Evolutionary conservation across 805 yeast species (phyloP).

Genomic region (Myxozyma neglecta): DNA sequence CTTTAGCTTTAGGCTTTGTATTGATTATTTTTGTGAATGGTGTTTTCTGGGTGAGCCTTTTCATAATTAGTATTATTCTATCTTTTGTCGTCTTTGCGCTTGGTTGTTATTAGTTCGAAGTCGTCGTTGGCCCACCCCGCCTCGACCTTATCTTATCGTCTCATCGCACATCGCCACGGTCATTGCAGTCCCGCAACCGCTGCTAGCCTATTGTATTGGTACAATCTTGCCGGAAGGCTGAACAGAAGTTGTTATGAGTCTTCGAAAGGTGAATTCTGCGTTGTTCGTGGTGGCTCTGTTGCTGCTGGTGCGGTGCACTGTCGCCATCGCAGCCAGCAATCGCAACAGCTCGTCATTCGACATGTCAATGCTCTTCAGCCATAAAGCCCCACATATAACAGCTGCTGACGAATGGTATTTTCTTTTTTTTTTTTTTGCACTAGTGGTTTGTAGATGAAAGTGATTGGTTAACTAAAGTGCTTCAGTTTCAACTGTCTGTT

Average conservation of each 20-base stretch:
- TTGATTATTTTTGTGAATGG: background rate
- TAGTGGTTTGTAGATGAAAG: background rate
- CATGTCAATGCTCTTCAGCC: background rate
- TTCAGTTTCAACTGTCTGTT: slow-evolving; percentile 84
- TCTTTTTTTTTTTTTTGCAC: background rate
- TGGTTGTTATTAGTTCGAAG: background rate
- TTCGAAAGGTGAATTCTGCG: background rate
- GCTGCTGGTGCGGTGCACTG: slow-evolving; percentile 2
- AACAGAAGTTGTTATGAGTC: background rate
- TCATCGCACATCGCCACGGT: background rate
- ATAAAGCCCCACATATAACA: background rate
- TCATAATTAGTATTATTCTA: no score
- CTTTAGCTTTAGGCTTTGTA: background rate
- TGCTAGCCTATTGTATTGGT: slow-evolving; percentile 5
- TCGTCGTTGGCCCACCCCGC: background rate
- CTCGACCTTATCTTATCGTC: slow-evolving; percentile 14
- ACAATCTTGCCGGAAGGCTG: background rate
- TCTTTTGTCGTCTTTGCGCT: background rate
- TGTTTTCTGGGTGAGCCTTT: background rate
- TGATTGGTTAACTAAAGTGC: background rate
- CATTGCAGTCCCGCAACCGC: background rate
- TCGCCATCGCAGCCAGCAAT: slow-evolving; percentile 3
- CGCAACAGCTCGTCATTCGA: slow-evolving; percentile 5
- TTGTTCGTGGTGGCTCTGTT: background rate
- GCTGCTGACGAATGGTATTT: slow-evolving; percentile 7